Evolutionary conservation across 1,139 yeast genomes (phyloP).

Genomic region (Zygoascus meyerae): DNA sequence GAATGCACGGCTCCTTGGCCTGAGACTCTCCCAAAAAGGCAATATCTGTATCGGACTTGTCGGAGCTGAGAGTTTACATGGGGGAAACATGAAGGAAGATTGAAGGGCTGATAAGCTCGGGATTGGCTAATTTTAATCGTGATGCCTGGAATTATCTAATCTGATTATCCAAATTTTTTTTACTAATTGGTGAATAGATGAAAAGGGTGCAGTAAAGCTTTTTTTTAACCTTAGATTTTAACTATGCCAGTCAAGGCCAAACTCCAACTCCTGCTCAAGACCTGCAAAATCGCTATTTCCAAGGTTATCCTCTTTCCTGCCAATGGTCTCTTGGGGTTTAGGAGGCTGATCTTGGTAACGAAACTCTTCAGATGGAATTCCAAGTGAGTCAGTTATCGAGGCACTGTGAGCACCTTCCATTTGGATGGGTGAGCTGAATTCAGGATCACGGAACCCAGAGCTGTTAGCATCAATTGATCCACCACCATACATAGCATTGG

Average conservation of each 20-base stretch:
- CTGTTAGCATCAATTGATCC: neutral
- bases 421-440: conserved; percentile 15
- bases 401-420: conserved; percentile 5
- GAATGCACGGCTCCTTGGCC: too few species aligned
- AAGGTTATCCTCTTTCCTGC: conserved; percentile 7
- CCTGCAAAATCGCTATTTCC: conserved; percentile 25
- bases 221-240: too few species aligned
- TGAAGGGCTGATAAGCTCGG: too few species aligned
- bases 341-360: conserved; percentile 41
- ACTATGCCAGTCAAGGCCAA: conserved; percentile 46
- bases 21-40: too few species aligned
- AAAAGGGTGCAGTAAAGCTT: too few species aligned
- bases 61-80: too few species aligned
- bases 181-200: neutral
- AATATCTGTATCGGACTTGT: too few species aligned
- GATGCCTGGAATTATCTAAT: neutral
- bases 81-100: neutral
- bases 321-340: conserved; percentile 38
- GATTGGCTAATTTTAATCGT: too few species aligned
- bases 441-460: conserved; percentile 8
- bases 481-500: neutral
- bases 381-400: conserved; percentile 19
- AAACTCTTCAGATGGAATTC: conserved; percentile 35
- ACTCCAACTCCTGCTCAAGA: conserved; percentile 54
- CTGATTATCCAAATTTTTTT: neutral